Percentiles rank a stretch among this genome's conserved stretches.
Conservation (phyloP, 257 asterid genomes). For the Jaltomata sinuosa region DNA sequence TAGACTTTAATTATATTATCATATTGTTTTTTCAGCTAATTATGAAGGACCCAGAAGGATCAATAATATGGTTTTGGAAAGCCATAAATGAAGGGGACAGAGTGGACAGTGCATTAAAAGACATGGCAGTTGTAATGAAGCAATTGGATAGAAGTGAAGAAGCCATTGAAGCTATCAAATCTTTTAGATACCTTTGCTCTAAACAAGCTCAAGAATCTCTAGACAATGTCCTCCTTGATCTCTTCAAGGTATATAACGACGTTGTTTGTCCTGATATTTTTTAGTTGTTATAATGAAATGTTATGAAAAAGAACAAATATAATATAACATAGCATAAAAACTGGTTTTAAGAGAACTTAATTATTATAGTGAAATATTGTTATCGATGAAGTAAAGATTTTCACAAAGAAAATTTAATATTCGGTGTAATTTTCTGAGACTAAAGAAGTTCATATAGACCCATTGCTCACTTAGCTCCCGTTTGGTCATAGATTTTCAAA, state of each 20-base stretch:
- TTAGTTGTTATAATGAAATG: background rate
- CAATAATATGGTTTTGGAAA: constrained; percentile 70
- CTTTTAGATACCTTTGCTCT: constrained; percentile 54
- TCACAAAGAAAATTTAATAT: too few relatives aligned
- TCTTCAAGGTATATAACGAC: constrained; percentile 47
- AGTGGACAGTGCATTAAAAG: constrained; percentile 25
- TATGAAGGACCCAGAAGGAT: constrained; percentile 55
- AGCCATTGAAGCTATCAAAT: constrained; percentile 12
- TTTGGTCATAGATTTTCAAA: too few relatives aligned
- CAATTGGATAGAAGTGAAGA: constrained; percentile 62
- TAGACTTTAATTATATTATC: background rate
- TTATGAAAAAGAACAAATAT: background rate
- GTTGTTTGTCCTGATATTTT: background rate
- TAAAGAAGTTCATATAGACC: too few relatives aligned
- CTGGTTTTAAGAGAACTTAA: too few relatives aligned
- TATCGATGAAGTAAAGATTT: too few relatives aligned
- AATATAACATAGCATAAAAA: background rate
- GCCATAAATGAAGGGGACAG: constrained; percentile 15
- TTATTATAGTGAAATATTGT: too few relatives aligned
- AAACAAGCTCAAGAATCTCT: constrained; percentile 63
- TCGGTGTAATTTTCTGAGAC: too few relatives aligned
- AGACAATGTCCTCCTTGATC: constrained; percentile 69
- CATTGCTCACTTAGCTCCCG: too few relatives aligned
- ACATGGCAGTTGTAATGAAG: constrained; percentile 84
- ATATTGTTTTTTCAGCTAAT: constrained; percentile 36